Evolutionary conservation across 306 rosid species (phyloP), one percentile per base, ranked within the genome.

Genomic region (Prinsepia uniflora): DNA sequence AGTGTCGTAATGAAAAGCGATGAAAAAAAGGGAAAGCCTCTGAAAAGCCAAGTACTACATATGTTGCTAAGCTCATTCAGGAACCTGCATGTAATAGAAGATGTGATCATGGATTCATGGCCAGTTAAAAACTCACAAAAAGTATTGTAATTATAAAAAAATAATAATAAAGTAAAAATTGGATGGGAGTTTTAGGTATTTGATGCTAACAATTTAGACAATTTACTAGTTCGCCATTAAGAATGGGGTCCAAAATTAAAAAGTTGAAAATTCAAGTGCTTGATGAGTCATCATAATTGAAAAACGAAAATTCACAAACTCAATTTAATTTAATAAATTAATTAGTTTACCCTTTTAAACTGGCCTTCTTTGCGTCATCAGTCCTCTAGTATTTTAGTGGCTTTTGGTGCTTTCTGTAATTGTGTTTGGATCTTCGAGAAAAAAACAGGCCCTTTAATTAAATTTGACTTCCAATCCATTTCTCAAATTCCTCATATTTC

Each of bases 331-430:
- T 76, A 49, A 63, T 72, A 64, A 50, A 60, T 78, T 67, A 60
- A 30, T 30, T 30, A 30, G 36, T 30, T 30, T 30, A 3, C 36
- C 79, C 89, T 90, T 85, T 84, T 79, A 79, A 90, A 82, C 92
- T 87, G 63, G 22, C 72, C 48, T 75, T 80, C 86, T 17, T 78
- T 82, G 79, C 94, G 82, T 88, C 91, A 86, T 71, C 72, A 63
- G 13, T 73, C 76, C 36, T 30, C 81, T 71, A 44, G 80, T 55
- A 78, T 78, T 70, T 72, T 75, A 75, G 76, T 7, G 22, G 18
- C 56, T 11, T 11, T 17, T 30, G 36, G 3, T 30, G 36, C 4
- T 30, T 30, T 81, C 76, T 69, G 65, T 49, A 75, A 78, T 78
- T 85, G 67, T 82, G 19, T 22, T 76, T 39, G 74, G 65, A 83